Evolutionary conservation across 2,329 filamentous ascomycete species (phyloP).

Genomic region (Stachybotrys chlorohalonatus): DNA sequence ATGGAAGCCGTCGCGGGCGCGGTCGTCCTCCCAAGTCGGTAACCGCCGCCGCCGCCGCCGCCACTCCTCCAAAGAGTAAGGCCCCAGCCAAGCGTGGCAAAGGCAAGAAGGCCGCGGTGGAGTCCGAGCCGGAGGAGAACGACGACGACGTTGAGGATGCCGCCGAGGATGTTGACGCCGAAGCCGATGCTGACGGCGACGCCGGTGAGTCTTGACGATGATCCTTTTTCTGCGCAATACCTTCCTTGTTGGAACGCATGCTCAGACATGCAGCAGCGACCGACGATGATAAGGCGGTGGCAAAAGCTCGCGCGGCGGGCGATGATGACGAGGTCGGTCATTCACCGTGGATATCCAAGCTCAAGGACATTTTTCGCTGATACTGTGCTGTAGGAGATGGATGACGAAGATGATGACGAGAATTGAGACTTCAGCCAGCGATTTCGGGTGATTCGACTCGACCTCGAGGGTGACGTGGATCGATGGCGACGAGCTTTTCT

Average conservation of each 20-base stretch:
- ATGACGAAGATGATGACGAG: slow-evolving; percentile 4
- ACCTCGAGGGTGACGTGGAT: neutral
- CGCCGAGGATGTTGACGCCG: slow-evolving; percentile 1
- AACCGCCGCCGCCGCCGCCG: slow-evolving; percentile 8
- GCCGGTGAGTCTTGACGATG: neutral
- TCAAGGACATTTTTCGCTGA: slow-evolving; percentile 18
- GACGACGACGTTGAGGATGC: slow-evolving; percentile 6
- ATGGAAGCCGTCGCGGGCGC: slow-evolving; percentile 12
- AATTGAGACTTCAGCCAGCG: slow-evolving; percentile 5
- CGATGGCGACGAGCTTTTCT: neutral
- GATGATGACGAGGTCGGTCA: slow-evolving; percentile 17
- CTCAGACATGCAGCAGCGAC: neutral
- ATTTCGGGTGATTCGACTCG: neutral
- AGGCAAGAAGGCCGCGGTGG: slow-evolving; percentile 3
- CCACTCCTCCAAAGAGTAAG: neutral
- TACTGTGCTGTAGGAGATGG: slow-evolving; percentile 9
- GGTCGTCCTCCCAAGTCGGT: slow-evolving; percentile 23
- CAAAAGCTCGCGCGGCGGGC: slow-evolving; percentile 3
- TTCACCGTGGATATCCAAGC: slow-evolving; percentile 10
- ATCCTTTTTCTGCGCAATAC: neutral
- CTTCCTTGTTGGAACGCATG: neutral
- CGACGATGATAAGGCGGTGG: slow-evolving; percentile 1
- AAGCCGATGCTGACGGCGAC: slow-evolving; percentile 2
- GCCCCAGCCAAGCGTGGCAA: neutral
- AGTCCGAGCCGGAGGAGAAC: slow-evolving; percentile 16